Conservation (phyloP, 2,329 filamentous ascomycete species). For the Dactylellina parvicollis region DNA sequence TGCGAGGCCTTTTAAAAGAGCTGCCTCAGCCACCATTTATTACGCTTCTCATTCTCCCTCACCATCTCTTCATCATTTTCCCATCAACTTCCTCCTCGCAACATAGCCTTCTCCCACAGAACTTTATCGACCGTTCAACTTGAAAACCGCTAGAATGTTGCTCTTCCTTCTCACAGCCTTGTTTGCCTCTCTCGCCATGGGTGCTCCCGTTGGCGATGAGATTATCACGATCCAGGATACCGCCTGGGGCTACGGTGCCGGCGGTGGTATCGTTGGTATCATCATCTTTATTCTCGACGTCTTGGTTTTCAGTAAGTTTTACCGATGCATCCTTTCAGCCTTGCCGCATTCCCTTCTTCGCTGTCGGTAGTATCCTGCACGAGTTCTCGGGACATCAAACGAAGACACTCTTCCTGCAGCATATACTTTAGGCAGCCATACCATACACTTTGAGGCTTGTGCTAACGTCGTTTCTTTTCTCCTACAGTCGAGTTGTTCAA, state of each 20-base stretch:
- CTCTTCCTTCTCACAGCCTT: conserved; percentile 67
- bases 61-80: not conserved
- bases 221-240: conserved; percentile 61
- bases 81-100: not conserved
- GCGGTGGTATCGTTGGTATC: conserved; percentile 71
- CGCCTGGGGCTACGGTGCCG: conserved; percentile 70
- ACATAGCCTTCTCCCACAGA: not conserved
- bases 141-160: conserved; percentile 58
- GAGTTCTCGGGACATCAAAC: too few relatives aligned
- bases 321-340: not conserved
- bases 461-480: conserved; percentile 4
- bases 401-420: too few relatives aligned
- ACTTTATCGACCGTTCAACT: not conserved
- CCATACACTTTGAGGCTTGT: not conserved
- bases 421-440: not conserved
- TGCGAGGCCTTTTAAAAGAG: not conserved
- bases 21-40: conserved; percentile 10
- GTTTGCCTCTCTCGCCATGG: conserved; percentile 65
- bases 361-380: too few relatives aligned
- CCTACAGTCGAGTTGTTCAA: conserved; percentile 71
- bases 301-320: conserved; percentile 69
- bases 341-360: too few relatives aligned
- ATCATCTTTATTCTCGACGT: conserved; percentile 72
- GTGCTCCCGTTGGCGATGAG: conserved; percentile 63
- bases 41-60: not conserved